Conservation (phyloP, 202 grass and related monocot genomes). For the Tripidium arundinaceum region DNA sequence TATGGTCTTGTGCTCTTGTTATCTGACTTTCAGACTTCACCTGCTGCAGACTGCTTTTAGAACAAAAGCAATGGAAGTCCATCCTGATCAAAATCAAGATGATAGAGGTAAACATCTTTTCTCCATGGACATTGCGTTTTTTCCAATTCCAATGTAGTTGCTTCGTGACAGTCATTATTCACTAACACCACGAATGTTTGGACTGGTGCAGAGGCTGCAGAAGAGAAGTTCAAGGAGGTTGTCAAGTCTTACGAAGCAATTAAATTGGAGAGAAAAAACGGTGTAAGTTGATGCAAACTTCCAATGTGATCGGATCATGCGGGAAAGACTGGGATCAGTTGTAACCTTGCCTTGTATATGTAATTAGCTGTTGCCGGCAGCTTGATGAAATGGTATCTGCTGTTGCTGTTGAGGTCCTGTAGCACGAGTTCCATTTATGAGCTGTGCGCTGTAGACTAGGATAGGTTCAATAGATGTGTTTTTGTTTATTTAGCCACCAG, state of each 20-base stretch:
- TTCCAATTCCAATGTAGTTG: background rate
- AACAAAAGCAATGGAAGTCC: conserved; percentile 94
- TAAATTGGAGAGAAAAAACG: conserved; percentile 81
- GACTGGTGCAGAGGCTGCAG: conserved; percentile 59
- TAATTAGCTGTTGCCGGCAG: conserved; percentile 2
- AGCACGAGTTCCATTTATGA: background rate
- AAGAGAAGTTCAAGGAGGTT: conserved; percentile 92
- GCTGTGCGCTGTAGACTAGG: conserved; percentile 24
- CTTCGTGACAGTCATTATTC: background rate
- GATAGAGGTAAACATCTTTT: conserved; percentile 53
- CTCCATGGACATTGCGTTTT: conserved; percentile 2
- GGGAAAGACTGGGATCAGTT: background rate
- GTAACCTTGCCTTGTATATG: background rate
- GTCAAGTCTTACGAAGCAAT: conserved; percentile 95
- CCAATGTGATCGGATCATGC: background rate
- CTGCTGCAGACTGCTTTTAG: conserved; percentile 81
- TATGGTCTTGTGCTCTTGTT: conserved; percentile 9
- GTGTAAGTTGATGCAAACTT: conserved; percentile 21
- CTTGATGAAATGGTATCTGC: conserved; percentile 3
- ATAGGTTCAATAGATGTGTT: conserved; percentile 13
- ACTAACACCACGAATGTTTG: background rate
- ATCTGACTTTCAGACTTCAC: conserved; percentile 9
- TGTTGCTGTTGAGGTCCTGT: background rate
- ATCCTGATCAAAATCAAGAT: conserved; percentile 99
- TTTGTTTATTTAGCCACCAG: conserved; percentile 13